These are phyloP conservation scores for Microbotryum intermedium DNA, from an alignment of 1,284 basidiomycete genomes.

Conservation along the genomic window DNA sequence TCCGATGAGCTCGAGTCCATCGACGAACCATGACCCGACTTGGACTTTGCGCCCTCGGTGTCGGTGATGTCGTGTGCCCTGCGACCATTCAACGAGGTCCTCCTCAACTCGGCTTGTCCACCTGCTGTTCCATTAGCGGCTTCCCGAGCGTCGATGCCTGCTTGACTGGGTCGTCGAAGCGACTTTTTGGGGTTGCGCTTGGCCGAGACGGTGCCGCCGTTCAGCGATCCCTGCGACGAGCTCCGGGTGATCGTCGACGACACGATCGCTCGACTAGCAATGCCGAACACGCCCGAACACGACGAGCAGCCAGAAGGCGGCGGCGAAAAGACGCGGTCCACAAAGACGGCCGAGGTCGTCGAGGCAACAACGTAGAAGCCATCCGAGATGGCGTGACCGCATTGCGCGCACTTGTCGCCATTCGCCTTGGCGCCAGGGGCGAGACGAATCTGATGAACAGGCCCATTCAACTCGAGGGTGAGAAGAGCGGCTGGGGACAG, in stretches of 20 bases:
- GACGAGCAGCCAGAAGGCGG: constrained; percentile 55
- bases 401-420: constrained; percentile 52
- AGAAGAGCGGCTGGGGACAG: constrained; percentile 46
- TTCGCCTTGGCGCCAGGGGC: constrained; percentile 43
- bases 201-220: neutral
- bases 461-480: constrained; percentile 31
- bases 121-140: neutral
- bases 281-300: constrained; percentile 37
- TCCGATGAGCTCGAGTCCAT: too few relatives aligned
- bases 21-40: too few relatives aligned
- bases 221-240: constrained; percentile 55
- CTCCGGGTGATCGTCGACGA: constrained; percentile 44
- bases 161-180: neutral
- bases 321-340: constrained; percentile 54
- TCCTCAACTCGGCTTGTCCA: neutral
- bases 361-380: constrained; percentile 46
- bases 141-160: neutral
- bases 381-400: constrained; percentile 57
- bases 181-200: neutral
- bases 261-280: constrained; percentile 1
- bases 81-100: too few relatives aligned
- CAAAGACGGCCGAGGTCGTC: constrained; percentile 54
- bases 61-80: too few relatives aligned
- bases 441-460: constrained; percentile 15
- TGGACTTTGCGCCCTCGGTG: too few relatives aligned